Base-by-base conservation (phyloP, 306 rosid species). In the Quercus robur region DNA sequence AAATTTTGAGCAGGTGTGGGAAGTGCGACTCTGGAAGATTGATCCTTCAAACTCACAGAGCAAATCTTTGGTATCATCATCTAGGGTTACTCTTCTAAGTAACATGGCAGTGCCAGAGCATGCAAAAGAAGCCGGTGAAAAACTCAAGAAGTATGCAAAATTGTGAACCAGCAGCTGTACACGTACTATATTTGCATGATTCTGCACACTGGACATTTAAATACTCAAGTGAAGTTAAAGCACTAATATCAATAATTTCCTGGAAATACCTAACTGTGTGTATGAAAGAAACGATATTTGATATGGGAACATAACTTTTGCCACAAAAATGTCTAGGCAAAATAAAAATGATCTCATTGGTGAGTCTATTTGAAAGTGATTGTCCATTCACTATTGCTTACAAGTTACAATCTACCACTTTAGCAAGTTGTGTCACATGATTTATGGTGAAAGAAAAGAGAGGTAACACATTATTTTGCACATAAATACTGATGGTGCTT, bases 61-160 rank as follows among this genome's bases (percentile, higher is more conserved):
- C 7, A 88, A 73, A 88, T 74, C 89, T 3, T 35, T 91, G 75
- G 83, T 90, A 63, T 80, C 99, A 49, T 81, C 96, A 3, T 88
- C 99, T 18, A 83, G 95, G 70, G 94, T 95, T 7, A 91, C 98
- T 72, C 94, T 93, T 18, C 11, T 91, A 33, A 75, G 81, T 89
- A 95, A 90, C 81, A 63, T 95, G 92, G 82, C 90, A 2, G 90
- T 95, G 71, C 97, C 99, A 38, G 87, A 86, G 56, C 70, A 91
- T 66, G 94, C 91, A 12, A 83, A 85, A 86, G 83, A 88, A 6
- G 97, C 94, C 1, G 82, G 46, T 13, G 61, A 84, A 7, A 19
- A 8, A 31, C 90, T 95, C 79, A 91, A 81, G 86, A 89, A 68
- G 86, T 83, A 81, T 69, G 86, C 94, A 13, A 93, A 80, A 78